Base-by-base conservation (phyloP, 805 yeast genomes). In the Nakazawaea molendinolei region DNA sequence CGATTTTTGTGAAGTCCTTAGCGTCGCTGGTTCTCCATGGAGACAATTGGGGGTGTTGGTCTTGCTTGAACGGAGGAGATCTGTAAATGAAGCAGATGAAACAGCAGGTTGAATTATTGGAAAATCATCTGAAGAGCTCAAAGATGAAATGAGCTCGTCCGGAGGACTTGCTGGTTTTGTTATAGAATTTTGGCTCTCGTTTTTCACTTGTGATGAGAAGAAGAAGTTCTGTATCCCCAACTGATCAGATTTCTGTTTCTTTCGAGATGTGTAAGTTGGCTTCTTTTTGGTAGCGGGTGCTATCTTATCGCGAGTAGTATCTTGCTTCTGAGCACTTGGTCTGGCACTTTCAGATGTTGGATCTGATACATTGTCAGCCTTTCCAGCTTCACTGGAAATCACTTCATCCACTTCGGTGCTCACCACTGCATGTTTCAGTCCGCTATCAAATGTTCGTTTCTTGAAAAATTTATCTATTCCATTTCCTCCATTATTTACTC, bases 1-100 rank as follows among this genome's bases (percentile, higher is more conserved):
- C 36, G 1, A 28, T 26, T 69, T 67, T 44, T 52, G 62, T 0
- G 76, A 71, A 0, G 73, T 64, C 42, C 67, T 58, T 31, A 74
- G 43, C 4, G 63, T 52, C 23, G 76, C 65, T n/a, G 61, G 58
- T 32, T 66, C 65, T 5, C 60, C 52, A 45, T 75, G 80, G 22
- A 61, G 56, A 49, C 81, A 75, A 5, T 36, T 12, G 0, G 81
- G 81, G 1, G 40, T 26, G 1, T 42, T 38, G 12, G 39, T 32
- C 14, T 40, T 38, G 1, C 47, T 36, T 16, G 39, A 35, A 8
- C 42, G 34, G 19, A 57, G 40, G 16, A 57, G 14, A 1, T 39
- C 31, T n/a, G 43, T 44, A 39, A 25, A 14, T 22, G 27, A 14
- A 21, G 23, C 20, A 4, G 22, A 16, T 5, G 26, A 10, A 20